Evolutionary conservation across 208 protist genomes (phyloP).

Genomic region (Novymonas esmeraldas): DNA sequence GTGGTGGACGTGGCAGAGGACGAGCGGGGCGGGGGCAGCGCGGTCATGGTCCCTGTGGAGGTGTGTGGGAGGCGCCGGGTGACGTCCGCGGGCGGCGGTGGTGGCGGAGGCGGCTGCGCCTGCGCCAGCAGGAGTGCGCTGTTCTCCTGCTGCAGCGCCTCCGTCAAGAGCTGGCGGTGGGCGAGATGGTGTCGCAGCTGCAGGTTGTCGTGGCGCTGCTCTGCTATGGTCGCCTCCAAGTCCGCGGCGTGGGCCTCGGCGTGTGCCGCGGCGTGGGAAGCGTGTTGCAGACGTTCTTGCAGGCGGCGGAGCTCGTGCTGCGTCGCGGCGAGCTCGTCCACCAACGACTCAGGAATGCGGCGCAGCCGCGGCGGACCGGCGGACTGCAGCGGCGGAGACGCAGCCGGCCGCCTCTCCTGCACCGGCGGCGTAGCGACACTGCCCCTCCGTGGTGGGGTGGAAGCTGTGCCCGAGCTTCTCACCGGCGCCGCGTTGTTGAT

Average conservation of each 20-base stretch:
- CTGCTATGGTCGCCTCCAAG: constrained; percentile 6
- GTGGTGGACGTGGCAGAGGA: not conserved
- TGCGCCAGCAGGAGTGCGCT: not conserved
- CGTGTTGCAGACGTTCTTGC: not conserved
- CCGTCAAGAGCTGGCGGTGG: constrained; percentile 11
- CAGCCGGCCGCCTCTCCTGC: too few species aligned
- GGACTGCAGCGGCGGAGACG: not conserved
- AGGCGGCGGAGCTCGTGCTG: constrained; percentile 4
- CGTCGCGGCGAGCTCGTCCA: not conserved
- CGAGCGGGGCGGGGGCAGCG: not conserved
- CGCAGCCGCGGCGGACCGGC: not conserved
- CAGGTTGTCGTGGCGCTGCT: constrained; percentile 12
- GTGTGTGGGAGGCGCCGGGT: not conserved
- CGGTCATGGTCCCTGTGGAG: constrained; percentile 19
- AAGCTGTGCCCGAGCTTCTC: too few species aligned
- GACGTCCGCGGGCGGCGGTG: not conserved
- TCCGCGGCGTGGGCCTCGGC: not conserved
- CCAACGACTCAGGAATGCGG: not conserved
- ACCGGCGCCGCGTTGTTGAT: too few species aligned
- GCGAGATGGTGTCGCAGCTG: constrained; percentile 19
- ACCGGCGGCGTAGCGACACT: too few species aligned
- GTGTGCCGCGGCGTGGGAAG: not conserved
- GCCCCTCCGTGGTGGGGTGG: too few species aligned
- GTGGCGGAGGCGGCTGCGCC: not conserved
- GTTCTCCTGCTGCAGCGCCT: constrained; percentile 20